phyloP scores from a whole-genome alignment of 1,284 basidiomycete species.

The Rhodotorula sp. region DNA sequence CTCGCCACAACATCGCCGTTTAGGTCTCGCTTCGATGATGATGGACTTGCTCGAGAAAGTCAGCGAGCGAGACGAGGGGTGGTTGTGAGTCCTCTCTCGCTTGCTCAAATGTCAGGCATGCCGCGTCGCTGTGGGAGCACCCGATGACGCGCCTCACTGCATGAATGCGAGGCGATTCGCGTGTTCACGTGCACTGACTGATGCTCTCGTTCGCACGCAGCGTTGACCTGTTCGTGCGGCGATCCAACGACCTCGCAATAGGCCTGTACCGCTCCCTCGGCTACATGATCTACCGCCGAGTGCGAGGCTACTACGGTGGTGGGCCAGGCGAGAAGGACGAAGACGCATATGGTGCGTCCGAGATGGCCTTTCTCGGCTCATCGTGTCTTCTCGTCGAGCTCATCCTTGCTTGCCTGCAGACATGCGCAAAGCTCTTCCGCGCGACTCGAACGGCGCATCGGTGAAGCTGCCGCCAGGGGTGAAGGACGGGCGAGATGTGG shows the following conservation, averaged over 20 bases:
- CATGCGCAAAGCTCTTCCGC: slow-evolving; percentile 79
- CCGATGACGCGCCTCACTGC: too few species aligned
- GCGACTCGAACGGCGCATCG: slow-evolving; percentile 56
- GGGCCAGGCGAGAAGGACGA: slow-evolving; percentile 76
- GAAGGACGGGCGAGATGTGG: slow-evolving; percentile 67
- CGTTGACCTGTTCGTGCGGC: slow-evolving; percentile 87
- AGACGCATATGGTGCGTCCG: slow-evolving; percentile 78
- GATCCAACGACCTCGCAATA: slow-evolving; percentile 72
- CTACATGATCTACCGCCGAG: slow-evolving; percentile 81
- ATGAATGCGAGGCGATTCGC: not conserved
- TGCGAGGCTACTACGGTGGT: slow-evolving; percentile 80
- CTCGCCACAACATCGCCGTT: slow-evolving; percentile 83
- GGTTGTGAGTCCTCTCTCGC: slow-evolving; percentile 31
- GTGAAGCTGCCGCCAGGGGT: slow-evolving; percentile 64
- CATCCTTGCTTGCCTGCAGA: slow-evolving; percentile 56
- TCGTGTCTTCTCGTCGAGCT: not conserved
- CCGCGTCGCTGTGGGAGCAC: too few species aligned
- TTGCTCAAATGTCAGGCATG: not conserved
- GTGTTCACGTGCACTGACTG: not conserved
- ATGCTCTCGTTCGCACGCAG: slow-evolving; percentile 58
- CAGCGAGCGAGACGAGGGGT: slow-evolving; percentile 60
- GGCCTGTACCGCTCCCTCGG: slow-evolving; percentile 82
- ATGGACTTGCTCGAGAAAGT: slow-evolving; percentile 78
- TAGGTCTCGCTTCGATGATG: slow-evolving; percentile 77
- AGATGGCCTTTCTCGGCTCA: not conserved